A percentile compares a stretch with the other conserved stretches of the same genome.
Evolutionary conservation across 768 basidiomycete genomes (phyloP).

Genomic region (Daedaleopsis nitida): DNA sequence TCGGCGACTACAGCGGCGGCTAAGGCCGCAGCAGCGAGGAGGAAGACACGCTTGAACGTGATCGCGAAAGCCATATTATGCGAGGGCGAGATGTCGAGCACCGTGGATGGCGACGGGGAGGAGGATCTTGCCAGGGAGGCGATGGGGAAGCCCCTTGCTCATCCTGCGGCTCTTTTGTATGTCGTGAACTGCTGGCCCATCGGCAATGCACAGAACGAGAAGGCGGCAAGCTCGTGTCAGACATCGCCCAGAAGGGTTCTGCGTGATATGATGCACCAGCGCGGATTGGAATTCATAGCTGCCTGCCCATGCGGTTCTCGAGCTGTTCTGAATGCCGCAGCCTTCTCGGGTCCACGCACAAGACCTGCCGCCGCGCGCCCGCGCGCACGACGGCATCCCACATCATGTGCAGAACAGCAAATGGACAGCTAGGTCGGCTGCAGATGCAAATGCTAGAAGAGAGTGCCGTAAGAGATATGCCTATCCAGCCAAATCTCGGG

Average conservation of each 20-base stretch:
- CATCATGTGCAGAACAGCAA: neutral
- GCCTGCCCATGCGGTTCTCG: constrained; percentile 10
- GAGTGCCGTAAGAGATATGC: constrained; percentile 3
- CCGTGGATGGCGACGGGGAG: neutral
- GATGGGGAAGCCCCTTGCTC: neutral
- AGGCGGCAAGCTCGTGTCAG: neutral
- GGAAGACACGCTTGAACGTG: constrained; percentile 15
- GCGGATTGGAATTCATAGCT: constrained; percentile 4
- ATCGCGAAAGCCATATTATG: constrained; percentile 17
- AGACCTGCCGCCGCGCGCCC: neutral
- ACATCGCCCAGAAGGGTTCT: constrained; percentile 1
- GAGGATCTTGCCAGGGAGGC: constrained; percentile 3
- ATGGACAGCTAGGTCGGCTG: constrained; percentile 7
- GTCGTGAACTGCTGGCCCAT: neutral
- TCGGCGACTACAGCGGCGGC: constrained; percentile 24
- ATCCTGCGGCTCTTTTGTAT: constrained; percentile 2
- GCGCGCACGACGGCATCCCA: neutral
- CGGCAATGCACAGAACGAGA: neutral
- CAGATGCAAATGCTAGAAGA: neutral
- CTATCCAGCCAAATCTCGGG: neutral
- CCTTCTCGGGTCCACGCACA: neutral
- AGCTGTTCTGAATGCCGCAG: neutral
- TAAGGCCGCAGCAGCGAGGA: constrained; percentile 18
- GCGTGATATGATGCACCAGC: neutral
- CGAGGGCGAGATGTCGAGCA: neutral